Evolutionary conservation across 2,329 filamentous ascomycete species (phyloP).

Genomic region (Verticillium nubilum): DNA sequence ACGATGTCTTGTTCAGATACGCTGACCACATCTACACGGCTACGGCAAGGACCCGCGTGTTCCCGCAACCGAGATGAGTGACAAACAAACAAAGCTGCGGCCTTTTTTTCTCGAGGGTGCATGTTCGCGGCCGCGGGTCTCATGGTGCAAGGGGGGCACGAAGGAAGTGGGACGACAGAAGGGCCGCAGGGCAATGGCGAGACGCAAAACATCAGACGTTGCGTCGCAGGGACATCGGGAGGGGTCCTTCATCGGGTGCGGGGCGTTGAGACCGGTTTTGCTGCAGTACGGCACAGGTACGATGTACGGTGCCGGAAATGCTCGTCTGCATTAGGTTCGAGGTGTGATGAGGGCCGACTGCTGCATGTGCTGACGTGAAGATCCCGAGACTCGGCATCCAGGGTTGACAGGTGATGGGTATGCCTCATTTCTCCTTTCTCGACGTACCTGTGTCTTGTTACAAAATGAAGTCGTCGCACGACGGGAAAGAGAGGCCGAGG

Average conservation of each 20-base stretch:
- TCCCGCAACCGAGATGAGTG: background rate
- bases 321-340: background rate
- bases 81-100: background rate
- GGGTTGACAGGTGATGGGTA: background rate
- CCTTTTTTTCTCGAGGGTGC: background rate
- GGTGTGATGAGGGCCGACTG: background rate
- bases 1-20: background rate
- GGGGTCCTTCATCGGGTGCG: background rate
- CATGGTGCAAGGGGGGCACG: background rate
- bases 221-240: background rate
- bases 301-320: background rate
- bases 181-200: background rate
- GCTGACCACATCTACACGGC: background rate
- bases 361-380: background rate
- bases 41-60: background rate
- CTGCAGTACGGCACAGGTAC: background rate
- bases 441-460: too few relatives aligned
- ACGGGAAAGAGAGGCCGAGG: background rate
- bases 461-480: too few relatives aligned
- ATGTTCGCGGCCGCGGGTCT: background rate
- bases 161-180: background rate
- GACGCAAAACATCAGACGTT: background rate
- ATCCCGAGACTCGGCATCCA: background rate
- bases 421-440: too few relatives aligned
- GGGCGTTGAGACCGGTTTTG: background rate